Base-by-base conservation (phyloP, 441 rosid genomes). In the Kokia cookei region DNA sequence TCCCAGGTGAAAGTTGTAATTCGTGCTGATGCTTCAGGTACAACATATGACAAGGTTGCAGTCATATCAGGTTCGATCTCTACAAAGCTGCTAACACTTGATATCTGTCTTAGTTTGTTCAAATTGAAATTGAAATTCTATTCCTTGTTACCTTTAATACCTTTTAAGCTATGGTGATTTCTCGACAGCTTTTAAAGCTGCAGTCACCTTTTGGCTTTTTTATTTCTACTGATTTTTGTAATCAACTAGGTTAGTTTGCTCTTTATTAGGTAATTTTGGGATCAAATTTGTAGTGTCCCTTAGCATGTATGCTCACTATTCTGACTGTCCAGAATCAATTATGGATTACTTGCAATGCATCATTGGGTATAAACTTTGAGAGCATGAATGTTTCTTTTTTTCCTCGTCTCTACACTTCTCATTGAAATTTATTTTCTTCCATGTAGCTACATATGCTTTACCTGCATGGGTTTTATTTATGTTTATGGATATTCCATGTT, bases 1-100 rank as follows among this genome's bases (percentile, higher is more conserved):
- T 47, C 57, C 51, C 88, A 91, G 97, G 88, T 96, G 78, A 95
- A 91, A 86, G 99, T 96, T 73, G 99, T 96, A 3, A 71, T 96
- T 65, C 92, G 98, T 59, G 94, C 98, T 79, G 99, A 93, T 86
- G 92, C 88, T 80, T 81, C 92, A 12, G 80, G 87, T 80, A 82
- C 78, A 57, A 86, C 82, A 42, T 86, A 88, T 84, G 90, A 85
- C 76, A 90, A 89, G 82, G 99, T 96, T 67, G 97, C 99, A 0
- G 84, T 96, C 65, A 89, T 96, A 77, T 90, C 98, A 86, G 99
- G 99, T 95, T 75, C 32, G 82, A 69, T 15, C 59, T 35, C 35
- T 80, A n/a, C 22, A 51, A 64, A 59, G 51, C 35, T 32, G 61
- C 27, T 69, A 32, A 19, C 29, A 53, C 17, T 66, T 72, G 17